Evolutionary conservation across 2,329 filamentous ascomycete species (phyloP).

Genomic region (Penicillium glabrum): DNA sequence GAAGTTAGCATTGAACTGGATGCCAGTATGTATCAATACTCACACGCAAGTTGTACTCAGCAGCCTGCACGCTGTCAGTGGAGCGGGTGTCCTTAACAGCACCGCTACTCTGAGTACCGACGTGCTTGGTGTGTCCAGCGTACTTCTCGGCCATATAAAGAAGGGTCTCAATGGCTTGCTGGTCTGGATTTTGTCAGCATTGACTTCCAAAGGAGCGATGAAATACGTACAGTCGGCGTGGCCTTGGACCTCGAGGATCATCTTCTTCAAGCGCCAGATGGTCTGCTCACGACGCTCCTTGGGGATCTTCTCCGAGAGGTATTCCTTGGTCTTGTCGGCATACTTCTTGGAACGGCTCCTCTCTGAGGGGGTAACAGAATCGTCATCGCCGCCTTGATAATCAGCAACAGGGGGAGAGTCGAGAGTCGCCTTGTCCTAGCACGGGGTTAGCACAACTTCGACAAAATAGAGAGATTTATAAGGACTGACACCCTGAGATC

Average conservation of each 20-base stretch:
- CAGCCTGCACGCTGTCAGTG: slow-evolving; percentile 63
- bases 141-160: slow-evolving; percentile 84
- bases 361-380: slow-evolving; percentile 52
- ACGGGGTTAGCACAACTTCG: not conserved
- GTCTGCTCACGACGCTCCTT: slow-evolving; percentile 89
- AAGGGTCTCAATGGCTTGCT: slow-evolving; percentile 85
- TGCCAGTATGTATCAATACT: not conserved
- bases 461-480: not conserved
- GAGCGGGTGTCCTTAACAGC: slow-evolving; percentile 71
- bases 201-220: not conserved
- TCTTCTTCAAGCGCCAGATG: slow-evolving; percentile 94
- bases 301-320: slow-evolving; percentile 83
- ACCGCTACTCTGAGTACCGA: slow-evolving; percentile 64
- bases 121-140: slow-evolving; percentile 66
- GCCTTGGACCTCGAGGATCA: slow-evolving; percentile 93
- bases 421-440: slow-evolving; percentile 55
- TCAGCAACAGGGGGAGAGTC: slow-evolving; percentile 45
- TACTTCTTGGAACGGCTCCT: slow-evolving; percentile 40
- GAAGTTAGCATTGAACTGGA: not conserved
- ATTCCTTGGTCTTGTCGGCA: slow-evolving; percentile 60
- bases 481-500: slow-evolving; percentile 53
- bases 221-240: slow-evolving; percentile 73
- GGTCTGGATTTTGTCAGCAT: slow-evolving; percentile 51
- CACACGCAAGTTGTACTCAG: slow-evolving; percentile 73
- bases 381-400: slow-evolving; percentile 49